Evolutionary conservation across 2,329 filamentous ascomycete species (phyloP).

Genomic region (Exophiala sideris): DNA sequence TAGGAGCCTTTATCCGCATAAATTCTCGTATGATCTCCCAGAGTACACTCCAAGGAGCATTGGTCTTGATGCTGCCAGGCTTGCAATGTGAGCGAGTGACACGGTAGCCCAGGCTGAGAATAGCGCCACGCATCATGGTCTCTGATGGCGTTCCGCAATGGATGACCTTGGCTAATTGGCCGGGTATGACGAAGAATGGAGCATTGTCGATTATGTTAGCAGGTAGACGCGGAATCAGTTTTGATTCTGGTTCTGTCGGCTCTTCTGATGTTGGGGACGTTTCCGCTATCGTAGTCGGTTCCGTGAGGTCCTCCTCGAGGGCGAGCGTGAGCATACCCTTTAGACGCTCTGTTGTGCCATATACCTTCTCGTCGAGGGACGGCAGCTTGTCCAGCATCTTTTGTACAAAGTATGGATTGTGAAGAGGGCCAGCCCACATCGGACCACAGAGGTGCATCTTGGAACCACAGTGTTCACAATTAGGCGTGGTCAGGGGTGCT

Average conservation of each 20-base stretch:
- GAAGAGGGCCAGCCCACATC: slow-evolving; percentile 90
- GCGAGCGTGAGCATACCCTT: slow-evolving; percentile 90
- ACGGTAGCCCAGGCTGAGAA: slow-evolving; percentile 75
- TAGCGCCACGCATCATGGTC: slow-evolving; percentile 73
- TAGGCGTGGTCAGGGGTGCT: slow-evolving; percentile 62
- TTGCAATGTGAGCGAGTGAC: slow-evolving; percentile 86
- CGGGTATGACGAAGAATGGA: slow-evolving; percentile 84
- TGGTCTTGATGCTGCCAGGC: slow-evolving; percentile 84
- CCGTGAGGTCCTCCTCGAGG: slow-evolving; percentile 64
- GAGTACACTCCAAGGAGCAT: slow-evolving; percentile 83
- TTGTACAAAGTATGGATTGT: slow-evolving; percentile 78
- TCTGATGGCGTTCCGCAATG: slow-evolving; percentile 79
- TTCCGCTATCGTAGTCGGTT: slow-evolving; percentile 15
- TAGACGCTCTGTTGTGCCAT: slow-evolving; percentile 76
- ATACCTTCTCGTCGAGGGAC: slow-evolving; percentile 62
- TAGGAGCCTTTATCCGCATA: slow-evolving; percentile 73
- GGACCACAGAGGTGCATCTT: slow-evolving; percentile 87
- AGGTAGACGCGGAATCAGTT: slow-evolving; percentile 48
- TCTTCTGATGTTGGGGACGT: slow-evolving; percentile 20
- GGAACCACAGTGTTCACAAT: slow-evolving; percentile 78
- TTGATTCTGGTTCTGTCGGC: slow-evolving; percentile 36
- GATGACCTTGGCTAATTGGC: slow-evolving; percentile 68
- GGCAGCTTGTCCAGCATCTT: slow-evolving; percentile 72
- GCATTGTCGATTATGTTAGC: slow-evolving; percentile 66
- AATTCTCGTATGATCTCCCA: slow-evolving; percentile 95